Conservation (phyloP, 495 filamentous ascomycete species). For the Podospora tetraspora region DNA sequence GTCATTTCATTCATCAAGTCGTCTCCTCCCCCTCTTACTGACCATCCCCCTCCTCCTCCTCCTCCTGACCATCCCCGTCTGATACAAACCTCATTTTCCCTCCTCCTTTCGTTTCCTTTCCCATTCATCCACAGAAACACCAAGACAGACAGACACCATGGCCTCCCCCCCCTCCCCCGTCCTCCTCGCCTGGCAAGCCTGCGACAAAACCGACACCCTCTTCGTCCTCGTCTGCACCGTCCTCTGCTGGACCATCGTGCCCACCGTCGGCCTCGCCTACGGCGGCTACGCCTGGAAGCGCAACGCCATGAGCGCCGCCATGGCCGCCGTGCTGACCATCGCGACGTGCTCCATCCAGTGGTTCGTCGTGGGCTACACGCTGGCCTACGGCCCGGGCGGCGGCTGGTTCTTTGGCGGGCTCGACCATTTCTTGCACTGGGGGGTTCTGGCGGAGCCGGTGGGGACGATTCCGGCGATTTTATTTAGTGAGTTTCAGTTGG, state of each 20-base stretch:
- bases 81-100: background rate
- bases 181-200: conserved; percentile 23
- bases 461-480: conserved; percentile 27
- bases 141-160: too few relatives aligned
- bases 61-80: too few relatives aligned
- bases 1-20: background rate
- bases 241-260: conserved; percentile 29
- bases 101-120: background rate
- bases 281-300: conserved; percentile 25
- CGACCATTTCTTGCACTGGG: conserved; percentile 19
- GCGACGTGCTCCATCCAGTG: conserved; percentile 27
- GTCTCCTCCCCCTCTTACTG: background rate
- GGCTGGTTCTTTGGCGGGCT: conserved; percentile 27
- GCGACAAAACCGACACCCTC: conserved; percentile 28
- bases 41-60: too few relatives aligned
- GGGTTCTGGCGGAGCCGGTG: conserved; percentile 22
- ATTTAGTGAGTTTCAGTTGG: conserved; percentile 29
- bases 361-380: conserved; percentile 27
- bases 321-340: conserved; percentile 25
- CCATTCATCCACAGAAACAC: background rate
- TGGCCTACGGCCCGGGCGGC: conserved; percentile 24
- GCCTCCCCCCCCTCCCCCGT: conserved; percentile 13
- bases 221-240: conserved; percentile 29
- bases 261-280: conserved; percentile 29
- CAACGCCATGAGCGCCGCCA: conserved; percentile 23